Percentiles rank a stretch among this genome's conserved stretches.
These are phyloP conservation scores for Debaryomyces prosopidis DNA, from an alignment of 805 yeast species.

Conservation along the genomic window DNA sequence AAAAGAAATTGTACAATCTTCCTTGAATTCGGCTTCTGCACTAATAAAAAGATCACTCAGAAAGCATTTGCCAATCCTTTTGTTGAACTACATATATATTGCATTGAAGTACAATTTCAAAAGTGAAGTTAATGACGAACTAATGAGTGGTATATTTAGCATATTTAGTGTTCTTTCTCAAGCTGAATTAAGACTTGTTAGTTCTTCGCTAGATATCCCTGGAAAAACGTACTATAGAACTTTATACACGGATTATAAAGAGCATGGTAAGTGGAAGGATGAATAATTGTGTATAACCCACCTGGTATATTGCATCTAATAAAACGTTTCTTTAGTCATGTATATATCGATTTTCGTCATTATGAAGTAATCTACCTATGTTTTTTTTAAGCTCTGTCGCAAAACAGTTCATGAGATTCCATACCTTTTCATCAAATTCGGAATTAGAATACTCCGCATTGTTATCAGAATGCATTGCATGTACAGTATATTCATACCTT, in stretches of 20 bases:
- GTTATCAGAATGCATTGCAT: constrained; percentile 17
- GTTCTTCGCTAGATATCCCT: constrained; percentile 63
- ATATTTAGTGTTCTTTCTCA: constrained; percentile 70
- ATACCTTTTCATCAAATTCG: constrained; percentile 31
- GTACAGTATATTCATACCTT: constrained; percentile 52
- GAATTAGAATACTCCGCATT: constrained; percentile 14
- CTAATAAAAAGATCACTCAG: constrained; percentile 61
- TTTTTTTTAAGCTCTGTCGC: constrained; percentile 19
- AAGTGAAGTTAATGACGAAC: constrained; percentile 43
- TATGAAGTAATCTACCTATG: constrained; percentile 29
- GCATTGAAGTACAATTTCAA: constrained; percentile 53
- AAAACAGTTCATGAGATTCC: constrained; percentile 31
- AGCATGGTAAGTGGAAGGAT: constrained; percentile 80
- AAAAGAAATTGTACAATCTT: constrained; percentile 26
- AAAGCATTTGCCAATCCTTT: constrained; percentile 57
- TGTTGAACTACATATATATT: constrained; percentile 57
- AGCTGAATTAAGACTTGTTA: constrained; percentile 62
- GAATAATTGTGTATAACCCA: constrained; percentile 24
- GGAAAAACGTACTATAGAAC: constrained; percentile 68
- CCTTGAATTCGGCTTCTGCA: constrained; percentile 56
- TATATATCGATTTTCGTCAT: constrained; percentile 28
- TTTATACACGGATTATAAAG: constrained; percentile 71
- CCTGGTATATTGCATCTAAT: background rate
- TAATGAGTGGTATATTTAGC: constrained; percentile 58
- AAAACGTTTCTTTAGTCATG: constrained; percentile 1